A percentile compares a stretch with the other conserved stretches of the same genome.
phyloP scores from a whole-genome alignment of 2,329 filamentous ascomycete species.

The Colletotrichum navitas region DNA sequence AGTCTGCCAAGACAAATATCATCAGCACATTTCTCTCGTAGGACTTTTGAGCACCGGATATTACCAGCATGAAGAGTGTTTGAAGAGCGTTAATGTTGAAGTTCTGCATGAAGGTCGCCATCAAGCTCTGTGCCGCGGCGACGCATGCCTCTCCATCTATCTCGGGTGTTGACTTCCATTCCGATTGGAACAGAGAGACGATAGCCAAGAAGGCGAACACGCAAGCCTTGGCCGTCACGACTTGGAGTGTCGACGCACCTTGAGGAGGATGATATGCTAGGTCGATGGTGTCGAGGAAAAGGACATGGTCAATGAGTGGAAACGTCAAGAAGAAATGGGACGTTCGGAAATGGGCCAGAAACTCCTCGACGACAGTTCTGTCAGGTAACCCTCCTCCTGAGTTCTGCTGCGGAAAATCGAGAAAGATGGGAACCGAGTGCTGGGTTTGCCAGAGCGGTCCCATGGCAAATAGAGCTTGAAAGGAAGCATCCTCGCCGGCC shows the following conservation, averaged over 20 bases:
- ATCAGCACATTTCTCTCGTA: background rate
- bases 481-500: conserved; percentile 55
- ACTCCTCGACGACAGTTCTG: conserved; percentile 47
- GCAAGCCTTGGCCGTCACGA: conserved; percentile 57
- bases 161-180: conserved; percentile 28
- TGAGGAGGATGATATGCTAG: conserved; percentile 56
- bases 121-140: conserved; percentile 55
- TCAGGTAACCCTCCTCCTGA: conserved; percentile 52
- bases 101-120: conserved; percentile 59
- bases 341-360: conserved; percentile 44
- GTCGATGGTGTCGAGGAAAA: conserved; percentile 61
- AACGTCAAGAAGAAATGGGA: conserved; percentile 60
- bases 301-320: conserved; percentile 60
- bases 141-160: conserved; percentile 58
- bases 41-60: conserved; percentile 40
- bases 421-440: conserved; percentile 38
- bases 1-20: conserved; percentile 46
- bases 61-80: conserved; percentile 62
- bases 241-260: conserved; percentile 44
- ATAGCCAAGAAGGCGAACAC: conserved; percentile 63
- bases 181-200: conserved; percentile 46
- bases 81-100: conserved; percentile 59
- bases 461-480: conserved; percentile 45
- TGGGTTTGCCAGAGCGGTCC: conserved; percentile 44
- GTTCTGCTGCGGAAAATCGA: background rate